A percentile compares a stretch with the other conserved stretches of the same genome.
Conservation (phyloP, 2,329 filamentous ascomycete genomes). For the Fusarium dlaminii region DNA sequence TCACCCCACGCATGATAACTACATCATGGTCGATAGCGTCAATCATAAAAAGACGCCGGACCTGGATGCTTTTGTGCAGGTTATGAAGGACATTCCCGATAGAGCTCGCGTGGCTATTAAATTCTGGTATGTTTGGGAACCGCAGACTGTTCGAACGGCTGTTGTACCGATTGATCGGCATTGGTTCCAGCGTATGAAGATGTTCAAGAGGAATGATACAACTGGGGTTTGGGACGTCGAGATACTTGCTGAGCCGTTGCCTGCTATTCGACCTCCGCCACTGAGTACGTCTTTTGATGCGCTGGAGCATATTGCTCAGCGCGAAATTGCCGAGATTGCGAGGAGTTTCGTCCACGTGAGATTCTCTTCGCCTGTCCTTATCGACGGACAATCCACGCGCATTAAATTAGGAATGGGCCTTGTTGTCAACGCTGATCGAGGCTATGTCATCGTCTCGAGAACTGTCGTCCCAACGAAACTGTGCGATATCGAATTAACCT, state of each 20-base stretch:
- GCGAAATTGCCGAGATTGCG: constrained; percentile 89
- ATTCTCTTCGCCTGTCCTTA: constrained; percentile 91
- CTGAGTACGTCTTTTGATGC: constrained; percentile 90
- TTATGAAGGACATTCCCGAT: constrained; percentile 20
- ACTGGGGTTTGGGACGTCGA: constrained; percentile 95
- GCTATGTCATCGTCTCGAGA: constrained; percentile 90
- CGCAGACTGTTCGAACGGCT: constrained; percentile 88
- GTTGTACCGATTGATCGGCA: constrained; percentile 94
- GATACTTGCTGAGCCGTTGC: constrained; percentile 82
- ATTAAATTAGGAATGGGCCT: constrained; percentile 94
- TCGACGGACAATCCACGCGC: constrained; percentile 72
- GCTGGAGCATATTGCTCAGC: constrained; percentile 85
- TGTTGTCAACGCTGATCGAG: constrained; percentile 95
- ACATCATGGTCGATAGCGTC: constrained; percentile 71
- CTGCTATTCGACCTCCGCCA: constrained; percentile 75
- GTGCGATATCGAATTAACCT: constrained; percentile 94
- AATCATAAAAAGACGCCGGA: constrained; percentile 85
- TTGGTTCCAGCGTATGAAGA: constrained; percentile 93
- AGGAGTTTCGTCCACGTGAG: constrained; percentile 93
- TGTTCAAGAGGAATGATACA: constrained; percentile 88
- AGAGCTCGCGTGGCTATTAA: constrained; percentile 14
- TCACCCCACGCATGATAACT: constrained; percentile 1
- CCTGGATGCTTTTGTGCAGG: constrained; percentile 68
- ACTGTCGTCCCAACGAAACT: constrained; percentile 95
- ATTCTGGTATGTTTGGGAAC: constrained; percentile 21